These are phyloP conservation scores for Pseudonitzschia pungens DNA, from an alignment of 108 stramenopile genomes.

Conservation along the genomic window DNA sequence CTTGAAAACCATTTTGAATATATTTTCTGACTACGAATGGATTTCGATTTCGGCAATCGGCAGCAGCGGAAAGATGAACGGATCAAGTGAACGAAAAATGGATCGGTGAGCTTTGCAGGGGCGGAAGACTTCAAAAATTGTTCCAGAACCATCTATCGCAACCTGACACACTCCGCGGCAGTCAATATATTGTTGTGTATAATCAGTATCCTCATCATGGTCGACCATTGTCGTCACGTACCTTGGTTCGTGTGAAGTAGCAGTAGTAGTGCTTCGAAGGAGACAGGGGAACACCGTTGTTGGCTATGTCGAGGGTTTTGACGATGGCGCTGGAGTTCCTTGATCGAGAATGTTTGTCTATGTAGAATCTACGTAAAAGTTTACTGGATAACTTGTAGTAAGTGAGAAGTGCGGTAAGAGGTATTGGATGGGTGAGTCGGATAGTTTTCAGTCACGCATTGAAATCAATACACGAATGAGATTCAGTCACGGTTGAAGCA, in stretches of 20 bases:
- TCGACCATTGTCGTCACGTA: constrained; percentile 9
- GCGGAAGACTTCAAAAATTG: neutral
- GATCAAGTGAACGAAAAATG: neutral
- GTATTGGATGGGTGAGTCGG: neutral
- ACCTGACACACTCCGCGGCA: neutral
- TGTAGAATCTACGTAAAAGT: neutral
- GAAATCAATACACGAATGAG: neutral
- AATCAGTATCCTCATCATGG: neutral
- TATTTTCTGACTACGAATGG: neutral
- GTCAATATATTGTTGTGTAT: neutral
- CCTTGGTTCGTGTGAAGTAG: constrained; percentile 10
- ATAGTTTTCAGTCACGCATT: neutral
- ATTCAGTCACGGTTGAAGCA: constrained; percentile 7
- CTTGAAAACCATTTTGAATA: constrained; percentile 83
- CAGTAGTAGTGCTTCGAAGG: neutral
- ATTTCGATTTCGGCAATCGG: neutral
- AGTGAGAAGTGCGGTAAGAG: constrained; percentile 14
- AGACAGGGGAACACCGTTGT: neutral
- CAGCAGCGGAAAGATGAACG: neutral
- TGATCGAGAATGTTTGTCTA: neutral
- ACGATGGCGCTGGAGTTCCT: neutral
- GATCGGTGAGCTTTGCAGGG: neutral
- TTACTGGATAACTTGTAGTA: constrained; percentile 12
- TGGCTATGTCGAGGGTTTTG: constrained; percentile 9
- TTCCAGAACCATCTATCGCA: neutral